phyloP scores from a whole-genome alignment of 345 rosid species.

The Moricandia arvensis region DNA sequence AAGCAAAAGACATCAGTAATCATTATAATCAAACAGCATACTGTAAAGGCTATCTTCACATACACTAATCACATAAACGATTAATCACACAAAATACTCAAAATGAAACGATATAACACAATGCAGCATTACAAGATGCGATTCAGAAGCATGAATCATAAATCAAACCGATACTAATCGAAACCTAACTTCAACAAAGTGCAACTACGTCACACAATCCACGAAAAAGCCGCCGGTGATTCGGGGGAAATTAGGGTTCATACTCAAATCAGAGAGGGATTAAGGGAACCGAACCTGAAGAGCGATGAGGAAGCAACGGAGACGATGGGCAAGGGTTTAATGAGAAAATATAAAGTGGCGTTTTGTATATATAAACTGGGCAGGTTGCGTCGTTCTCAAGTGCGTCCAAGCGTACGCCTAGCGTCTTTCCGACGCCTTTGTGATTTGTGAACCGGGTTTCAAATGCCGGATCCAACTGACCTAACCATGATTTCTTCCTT shows the following conservation, averaged over 20 bases:
- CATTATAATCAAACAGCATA: not conserved
- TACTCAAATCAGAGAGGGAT: not conserved
- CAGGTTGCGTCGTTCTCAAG: conserved; percentile 20
- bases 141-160: not conserved
- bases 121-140: not conserved
- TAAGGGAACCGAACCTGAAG: conserved; percentile 7
- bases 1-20: not conserved
- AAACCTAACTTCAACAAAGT: not conserved
- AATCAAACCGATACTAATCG: not conserved
- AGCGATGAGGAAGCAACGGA: not conserved
- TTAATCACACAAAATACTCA: not conserved
- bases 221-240: not conserved
- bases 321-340: not conserved
- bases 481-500: not conserved
- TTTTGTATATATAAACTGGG: not conserved
- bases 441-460: conserved; percentile 7
- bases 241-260: conserved; percentile 7
- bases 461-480: not conserved
- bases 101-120: not conserved
- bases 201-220: not conserved
- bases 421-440: conserved; percentile 17
- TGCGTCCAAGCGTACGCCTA: not conserved
- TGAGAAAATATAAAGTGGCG: not conserved
- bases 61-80: not conserved
- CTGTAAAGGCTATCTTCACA: not conserved